These are phyloP conservation scores for Chlorella sorokiniana DNA, from an alignment of 139 green algal species.

Conservation along the genomic window DNA sequence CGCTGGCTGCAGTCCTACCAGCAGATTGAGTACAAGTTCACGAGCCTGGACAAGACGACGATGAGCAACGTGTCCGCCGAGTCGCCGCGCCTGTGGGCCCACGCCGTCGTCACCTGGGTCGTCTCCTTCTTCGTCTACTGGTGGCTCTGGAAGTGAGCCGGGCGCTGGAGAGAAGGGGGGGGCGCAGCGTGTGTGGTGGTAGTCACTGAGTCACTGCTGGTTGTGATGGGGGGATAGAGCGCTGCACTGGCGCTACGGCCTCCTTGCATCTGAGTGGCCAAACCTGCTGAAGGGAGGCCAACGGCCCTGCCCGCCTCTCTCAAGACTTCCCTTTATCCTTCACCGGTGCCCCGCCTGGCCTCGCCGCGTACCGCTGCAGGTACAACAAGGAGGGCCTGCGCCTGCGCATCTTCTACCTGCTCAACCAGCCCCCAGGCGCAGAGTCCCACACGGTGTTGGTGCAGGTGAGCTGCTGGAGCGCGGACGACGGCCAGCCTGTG, in stretches of 20 bases:
- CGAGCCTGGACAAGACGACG: constrained; percentile 46
- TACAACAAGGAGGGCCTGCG: constrained; percentile 67
- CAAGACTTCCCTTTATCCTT: neutral
- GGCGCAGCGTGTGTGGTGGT: too few species aligned
- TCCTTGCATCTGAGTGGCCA: too few species aligned
- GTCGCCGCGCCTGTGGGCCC: constrained; percentile 57
- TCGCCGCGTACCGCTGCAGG: too few species aligned
- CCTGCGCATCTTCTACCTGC: constrained; percentile 70
- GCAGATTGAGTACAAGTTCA: constrained; percentile 42
- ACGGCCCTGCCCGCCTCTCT: too few species aligned
- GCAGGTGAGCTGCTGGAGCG: neutral
- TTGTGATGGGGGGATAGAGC: too few species aligned
- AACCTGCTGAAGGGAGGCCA: too few species aligned
- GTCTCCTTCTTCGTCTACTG: constrained; percentile 56
- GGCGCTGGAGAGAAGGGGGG: neutral
- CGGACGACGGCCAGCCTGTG: neutral
- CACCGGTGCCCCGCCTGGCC: neutral
- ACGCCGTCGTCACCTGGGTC: constrained; percentile 60
- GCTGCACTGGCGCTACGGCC: neutral
- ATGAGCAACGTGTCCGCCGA: constrained; percentile 60
- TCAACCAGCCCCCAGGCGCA: constrained; percentile 50
- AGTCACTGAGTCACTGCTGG: too few species aligned
- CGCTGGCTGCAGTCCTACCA: constrained; percentile 33
- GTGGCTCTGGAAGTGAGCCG: constrained; percentile 49
- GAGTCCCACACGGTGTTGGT: constrained; percentile 60